Evolutionary conservation across 2,329 filamentous ascomycete genomes (phyloP).

Genomic region (Hypomyces perniciosus): DNA sequence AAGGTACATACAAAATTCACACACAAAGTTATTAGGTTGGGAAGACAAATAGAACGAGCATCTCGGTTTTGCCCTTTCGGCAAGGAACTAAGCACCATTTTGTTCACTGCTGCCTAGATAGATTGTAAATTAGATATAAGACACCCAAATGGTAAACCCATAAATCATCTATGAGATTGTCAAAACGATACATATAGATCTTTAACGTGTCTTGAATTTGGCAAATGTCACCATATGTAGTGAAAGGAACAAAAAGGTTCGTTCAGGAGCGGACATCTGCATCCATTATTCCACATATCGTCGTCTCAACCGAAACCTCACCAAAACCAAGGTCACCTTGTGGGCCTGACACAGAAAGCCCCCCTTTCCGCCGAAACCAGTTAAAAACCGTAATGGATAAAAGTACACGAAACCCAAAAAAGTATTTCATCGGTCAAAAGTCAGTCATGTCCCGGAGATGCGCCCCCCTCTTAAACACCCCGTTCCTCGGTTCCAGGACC

Average conservation of each 20-base stretch:
- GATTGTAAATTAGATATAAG: too few relatives aligned
- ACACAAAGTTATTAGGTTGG: not conserved
- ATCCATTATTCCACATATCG: constrained; percentile 12
- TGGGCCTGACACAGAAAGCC: not conserved
- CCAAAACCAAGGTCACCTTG: constrained; percentile 1
- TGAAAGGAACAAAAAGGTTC: not conserved
- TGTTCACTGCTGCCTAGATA: too few relatives aligned
- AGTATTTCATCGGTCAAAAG: constrained; percentile 3
- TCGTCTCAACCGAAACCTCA: constrained; percentile 9
- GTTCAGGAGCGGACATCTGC: constrained; percentile 5
- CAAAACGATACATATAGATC: not conserved
- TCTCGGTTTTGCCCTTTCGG: too few relatives aligned
- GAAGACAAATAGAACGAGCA: too few relatives aligned
- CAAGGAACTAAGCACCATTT: too few relatives aligned
- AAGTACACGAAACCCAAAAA: constrained; percentile 11
- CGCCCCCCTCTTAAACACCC: constrained; percentile 4
- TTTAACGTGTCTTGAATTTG: too few relatives aligned
- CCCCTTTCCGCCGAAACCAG: constrained; percentile 1
- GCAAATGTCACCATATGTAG: too few relatives aligned
- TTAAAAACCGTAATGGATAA: constrained; percentile 12
- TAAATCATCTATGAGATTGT: too few relatives aligned
- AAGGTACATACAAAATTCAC: not conserved
- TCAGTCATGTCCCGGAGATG: constrained; percentile 4
- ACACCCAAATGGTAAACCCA: too few relatives aligned
- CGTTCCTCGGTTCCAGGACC: not conserved